A percentile compares a stretch with the other conserved stretches of the same genome.
Conservation (phyloP, 2,329 filamentous ascomycete genomes). For the Thelonectria olida region DNA sequence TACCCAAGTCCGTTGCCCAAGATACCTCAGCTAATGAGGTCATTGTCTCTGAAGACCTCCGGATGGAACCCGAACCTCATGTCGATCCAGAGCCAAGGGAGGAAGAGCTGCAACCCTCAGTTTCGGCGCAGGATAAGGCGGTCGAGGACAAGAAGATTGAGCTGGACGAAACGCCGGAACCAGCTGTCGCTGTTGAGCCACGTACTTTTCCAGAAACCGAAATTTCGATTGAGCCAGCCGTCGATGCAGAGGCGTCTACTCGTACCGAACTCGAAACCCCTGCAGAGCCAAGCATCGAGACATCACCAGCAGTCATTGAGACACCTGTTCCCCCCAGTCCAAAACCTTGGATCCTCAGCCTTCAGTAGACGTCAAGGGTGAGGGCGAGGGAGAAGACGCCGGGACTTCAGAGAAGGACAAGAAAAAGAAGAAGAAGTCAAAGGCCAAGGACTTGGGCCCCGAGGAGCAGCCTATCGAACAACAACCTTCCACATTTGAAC, state of each 20-base stretch:
- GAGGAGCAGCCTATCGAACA: neutral
- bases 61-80: neutral
- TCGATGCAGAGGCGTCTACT: neutral
- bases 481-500: neutral
- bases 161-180: neutral
- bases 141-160: neutral
- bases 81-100: neutral
- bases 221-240: no score
- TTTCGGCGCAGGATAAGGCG: neutral
- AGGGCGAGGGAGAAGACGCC: neutral
- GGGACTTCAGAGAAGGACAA: conserved; percentile 24
- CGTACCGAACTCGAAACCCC: neutral
- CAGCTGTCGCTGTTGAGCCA: neutral
- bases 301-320: neutral
- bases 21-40: neutral
- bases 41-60: neutral
- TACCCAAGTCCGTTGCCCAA: neutral
- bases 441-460: neutral
- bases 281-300: neutral
- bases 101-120: neutral
- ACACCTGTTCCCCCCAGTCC: neutral
- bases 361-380: neutral
- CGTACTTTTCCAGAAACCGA: neutral
- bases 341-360: neutral
- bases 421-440: conserved; percentile 28